Percentiles rank a stretch among this genome's conserved stretches.
These are phyloP conservation scores for Penicillium sp. DNA, from an alignment of 2,329 filamentous ascomycete species.

Conservation along the genomic window DNA sequence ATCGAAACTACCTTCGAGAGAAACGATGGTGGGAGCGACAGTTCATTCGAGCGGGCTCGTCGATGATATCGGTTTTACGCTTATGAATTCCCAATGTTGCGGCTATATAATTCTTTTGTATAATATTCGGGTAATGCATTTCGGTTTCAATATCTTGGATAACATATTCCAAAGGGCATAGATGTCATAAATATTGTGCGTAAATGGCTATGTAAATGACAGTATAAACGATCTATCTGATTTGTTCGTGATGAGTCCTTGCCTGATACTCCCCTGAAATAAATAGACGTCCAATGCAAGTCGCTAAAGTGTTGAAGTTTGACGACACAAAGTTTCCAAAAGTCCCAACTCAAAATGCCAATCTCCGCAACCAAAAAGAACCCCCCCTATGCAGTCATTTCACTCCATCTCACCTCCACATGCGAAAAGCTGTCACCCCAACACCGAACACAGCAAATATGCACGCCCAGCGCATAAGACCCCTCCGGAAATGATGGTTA, in stretches of 20 bases:
- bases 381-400: background rate
- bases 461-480: conserved; percentile 27
- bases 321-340: background rate
- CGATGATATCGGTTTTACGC: background rate
- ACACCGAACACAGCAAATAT: conserved; percentile 18
- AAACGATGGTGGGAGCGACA: conserved; percentile 2
- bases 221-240: background rate
- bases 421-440: conserved; percentile 6
- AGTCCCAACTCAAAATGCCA: background rate
- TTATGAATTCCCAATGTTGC: background rate
- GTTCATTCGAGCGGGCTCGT: conserved; percentile 11
- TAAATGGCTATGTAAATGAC: background rate
- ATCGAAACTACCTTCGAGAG: conserved; percentile 32
- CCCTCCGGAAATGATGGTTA: conserved; percentile 23
- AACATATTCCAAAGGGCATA: background rate
- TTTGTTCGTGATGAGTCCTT: background rate
- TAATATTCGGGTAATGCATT: conserved; percentile 5
- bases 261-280: background rate
- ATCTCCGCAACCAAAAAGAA: background rate
- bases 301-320: background rate
- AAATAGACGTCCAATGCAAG: background rate
- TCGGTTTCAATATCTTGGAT: background rate
- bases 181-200: background rate
- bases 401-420: background rate
- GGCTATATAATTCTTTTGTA: background rate